Base-by-base conservation (phyloP, 768 basidiomycete species). In the Calocybe indica region DNA sequence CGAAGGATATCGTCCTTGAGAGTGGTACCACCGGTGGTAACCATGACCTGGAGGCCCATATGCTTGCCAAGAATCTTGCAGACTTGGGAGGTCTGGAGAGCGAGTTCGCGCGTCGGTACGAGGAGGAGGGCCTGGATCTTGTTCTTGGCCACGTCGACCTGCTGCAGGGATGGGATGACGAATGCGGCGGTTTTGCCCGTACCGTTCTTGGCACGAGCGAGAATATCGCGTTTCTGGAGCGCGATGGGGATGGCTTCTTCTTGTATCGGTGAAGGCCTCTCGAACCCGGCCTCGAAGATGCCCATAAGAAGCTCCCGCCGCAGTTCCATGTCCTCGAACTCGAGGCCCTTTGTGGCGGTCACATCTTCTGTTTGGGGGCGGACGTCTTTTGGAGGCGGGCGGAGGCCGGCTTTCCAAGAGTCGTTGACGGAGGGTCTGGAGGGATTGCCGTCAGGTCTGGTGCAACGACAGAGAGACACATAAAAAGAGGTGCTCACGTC, bases 141-240 rank as follows among this genome's bases (percentile, higher is more conserved):
- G 63, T 75, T 73, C 67, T 80, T 84, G 49, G 67, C 72, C 53
- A 89, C 65, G 70, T 96, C 92, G 66, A 98, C 73, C 66, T 93
- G 90, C 64, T 96, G 91, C 45, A 99, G 82, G 40, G 93, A 81
- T 35, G 96, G 95, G 65, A 99, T 98, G 70, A 95, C 91, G 76
- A 98, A 99, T 15, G 95, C 96, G 35, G 94, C 95, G 15, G 95
- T 99, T 76, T 99, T 92, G 55, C 95, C 95, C 3, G 95, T 99
- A 54, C 95, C 90, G 60, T 93, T 92, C 79, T 95, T 94, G 47
- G 93, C 92, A 55, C 92, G 89, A 37, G 92, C 92, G 55, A 95
- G 88, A 63, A 98, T 69, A 71, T 99, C 95, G 62, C 95, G 85
- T 58, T 87, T 88, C 47, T 88, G 83, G 60, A 98, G 83, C 35